phyloP scores from a whole-genome alignment of 306 rosid species.

The Prunus mongolica region DNA sequence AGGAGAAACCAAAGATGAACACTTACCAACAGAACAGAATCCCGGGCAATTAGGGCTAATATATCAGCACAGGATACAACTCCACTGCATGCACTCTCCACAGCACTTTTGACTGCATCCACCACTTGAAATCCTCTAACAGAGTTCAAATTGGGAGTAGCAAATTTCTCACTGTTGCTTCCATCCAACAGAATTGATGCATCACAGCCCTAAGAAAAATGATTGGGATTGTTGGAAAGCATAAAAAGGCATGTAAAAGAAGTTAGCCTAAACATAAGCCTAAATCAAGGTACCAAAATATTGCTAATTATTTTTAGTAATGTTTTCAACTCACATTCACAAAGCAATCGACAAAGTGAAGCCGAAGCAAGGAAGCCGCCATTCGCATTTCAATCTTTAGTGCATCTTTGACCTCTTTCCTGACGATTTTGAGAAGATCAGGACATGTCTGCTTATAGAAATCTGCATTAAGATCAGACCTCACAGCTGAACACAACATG shows the following conservation, averaged over 20 bases:
- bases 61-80: not conserved
- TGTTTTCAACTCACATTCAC: not conserved
- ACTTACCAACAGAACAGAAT: not conserved
- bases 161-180: not conserved
- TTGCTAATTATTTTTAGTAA: not conserved
- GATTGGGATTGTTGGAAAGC: not conserved
- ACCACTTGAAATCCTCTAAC: not conserved
- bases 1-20: not conserved
- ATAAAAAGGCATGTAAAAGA: not conserved
- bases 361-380: not conserved
- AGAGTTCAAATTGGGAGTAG: not conserved
- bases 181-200: not conserved
- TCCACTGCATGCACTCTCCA: not conserved
- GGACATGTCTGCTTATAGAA: not conserved
- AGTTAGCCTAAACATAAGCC: too few species aligned
- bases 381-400: not conserved
- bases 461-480: not conserved
- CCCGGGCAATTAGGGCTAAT: not conserved
- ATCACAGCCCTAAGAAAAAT: not conserved
- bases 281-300: not conserved
- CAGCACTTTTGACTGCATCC: not conserved
- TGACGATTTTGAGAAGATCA: not conserved
- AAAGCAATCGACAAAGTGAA: not conserved
- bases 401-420: not conserved
- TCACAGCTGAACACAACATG: not conserved